A percentile compares a stretch with the other conserved stretches of the same genome.
phyloP scores from a whole-genome alignment of 2,329 filamentous ascomycete species.

The Hysterium pulicare region DNA sequence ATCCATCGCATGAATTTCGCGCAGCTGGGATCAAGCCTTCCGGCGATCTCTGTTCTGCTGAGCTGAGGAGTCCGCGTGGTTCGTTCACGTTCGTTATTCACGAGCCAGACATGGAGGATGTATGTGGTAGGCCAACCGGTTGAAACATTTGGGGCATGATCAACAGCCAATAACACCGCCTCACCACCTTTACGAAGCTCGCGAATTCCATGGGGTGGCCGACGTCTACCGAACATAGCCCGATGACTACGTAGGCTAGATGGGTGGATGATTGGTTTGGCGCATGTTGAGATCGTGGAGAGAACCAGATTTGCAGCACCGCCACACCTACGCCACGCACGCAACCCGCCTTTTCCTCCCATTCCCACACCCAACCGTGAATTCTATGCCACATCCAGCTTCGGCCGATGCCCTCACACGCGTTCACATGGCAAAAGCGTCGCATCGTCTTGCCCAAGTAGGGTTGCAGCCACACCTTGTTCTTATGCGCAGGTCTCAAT shows the following conservation, averaged over 20 bases:
- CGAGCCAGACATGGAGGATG: no score
- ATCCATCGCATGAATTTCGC: constrained; percentile 6
- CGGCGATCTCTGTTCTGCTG: constrained; percentile 1
- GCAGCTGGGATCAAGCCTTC: neutral
- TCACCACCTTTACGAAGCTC: no score
- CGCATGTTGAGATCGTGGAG: no score
- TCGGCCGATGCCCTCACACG: constrained; percentile 59
- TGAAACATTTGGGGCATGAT: constrained; percentile 10
- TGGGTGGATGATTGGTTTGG: no score
- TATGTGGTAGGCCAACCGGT: constrained; percentile 8
- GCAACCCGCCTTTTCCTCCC: constrained; percentile 58
- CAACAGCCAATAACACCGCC: constrained; percentile 8
- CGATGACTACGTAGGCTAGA: no score
- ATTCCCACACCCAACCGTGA: constrained; percentile 51
- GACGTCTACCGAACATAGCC: no score
- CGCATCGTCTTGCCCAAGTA: constrained; percentile 12
- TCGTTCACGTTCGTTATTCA: neutral
- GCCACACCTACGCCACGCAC: constrained; percentile 32
- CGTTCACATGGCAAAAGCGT: constrained; percentile 39
- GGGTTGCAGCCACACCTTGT: constrained; percentile 9
- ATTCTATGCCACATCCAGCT: constrained; percentile 59
- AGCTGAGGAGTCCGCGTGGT: neutral
- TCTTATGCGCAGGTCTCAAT: neutral
- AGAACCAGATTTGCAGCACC: no score
- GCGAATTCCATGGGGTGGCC: no score